phyloP scores from a whole-genome alignment of 106 monocot genomes.

The Platanthera zijinensis region DNA sequence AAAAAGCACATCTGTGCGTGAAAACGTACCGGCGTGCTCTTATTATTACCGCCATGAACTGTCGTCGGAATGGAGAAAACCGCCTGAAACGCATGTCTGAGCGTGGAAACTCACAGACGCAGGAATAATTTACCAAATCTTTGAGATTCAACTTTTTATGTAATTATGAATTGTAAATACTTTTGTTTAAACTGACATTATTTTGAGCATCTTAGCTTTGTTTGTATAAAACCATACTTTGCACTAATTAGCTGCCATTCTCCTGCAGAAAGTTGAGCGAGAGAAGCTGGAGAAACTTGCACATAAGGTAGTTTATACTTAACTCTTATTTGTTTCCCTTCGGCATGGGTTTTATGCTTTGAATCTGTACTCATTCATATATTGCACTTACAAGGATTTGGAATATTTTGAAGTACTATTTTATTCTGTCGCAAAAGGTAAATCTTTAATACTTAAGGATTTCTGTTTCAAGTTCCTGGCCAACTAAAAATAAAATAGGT shows the following conservation, averaged over 20 bases:
- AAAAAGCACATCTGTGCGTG: too few relatives aligned
- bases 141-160: neutral
- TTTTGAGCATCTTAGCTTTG: neutral
- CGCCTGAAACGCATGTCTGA: too few relatives aligned
- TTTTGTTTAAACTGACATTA: neutral
- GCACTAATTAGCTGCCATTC: neutral
- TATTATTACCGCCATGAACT: too few relatives aligned
- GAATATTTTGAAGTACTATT: neutral
- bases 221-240: neutral
- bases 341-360: neutral
- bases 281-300: slow-evolving; percentile 14
- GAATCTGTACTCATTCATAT: neutral
- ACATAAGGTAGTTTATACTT: neutral
- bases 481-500: too few relatives aligned
- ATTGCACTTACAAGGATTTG: neutral
- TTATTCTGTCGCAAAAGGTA: too few relatives aligned
- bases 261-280: slow-evolving; percentile 10
- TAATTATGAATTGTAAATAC: neutral
- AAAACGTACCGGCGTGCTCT: too few relatives aligned
- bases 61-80: too few relatives aligned
- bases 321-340: neutral
- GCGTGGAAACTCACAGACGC: too few relatives aligned
- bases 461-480: too few relatives aligned
- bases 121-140: neutral
- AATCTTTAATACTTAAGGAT: too few relatives aligned